Evolutionary conservation across 805 yeast genomes (phyloP), one percentile per base, ranked within the genome.

Genomic region (Teunomyces lycoperdinae): DNA sequence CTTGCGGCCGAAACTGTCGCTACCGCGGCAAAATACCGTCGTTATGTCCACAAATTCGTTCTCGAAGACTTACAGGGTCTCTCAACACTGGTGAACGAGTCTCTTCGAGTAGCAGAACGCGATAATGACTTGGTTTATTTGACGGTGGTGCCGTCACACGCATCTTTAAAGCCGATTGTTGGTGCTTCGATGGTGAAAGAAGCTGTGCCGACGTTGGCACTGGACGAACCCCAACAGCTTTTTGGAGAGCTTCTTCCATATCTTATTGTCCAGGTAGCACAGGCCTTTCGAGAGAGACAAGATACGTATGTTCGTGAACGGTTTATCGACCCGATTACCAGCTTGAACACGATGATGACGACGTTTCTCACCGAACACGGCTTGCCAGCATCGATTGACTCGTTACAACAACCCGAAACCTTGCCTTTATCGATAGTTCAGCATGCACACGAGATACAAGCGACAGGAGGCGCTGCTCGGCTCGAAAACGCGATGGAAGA

Each of bases 41-140:
- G 71, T 44, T 73, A 74, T 46, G 80, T 77, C 1, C 51, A 62
- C n/a, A 56, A 63, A 8, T 45, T 67, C 2, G 83, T 81, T 0
- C 52, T 75, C 5, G 78, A 75, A 5, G 89, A 85, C 57, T 63
- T 83, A 8, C 55, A 65, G 13, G 82, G 83, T 0, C 72, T 91
- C 14, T 53, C 62, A 1, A 61, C 63, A 3, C 72, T 74, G 2
- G 70, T 87, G 1, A 59, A 66, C 8, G 74, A 71, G 1, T 71
- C 76, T 1, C 58, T 84, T 8, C 65, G 71, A 13, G 70, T 77
- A 2, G 80, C 91, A 0, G 89, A 86, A 53, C 77, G 83, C 53
- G 97, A 90, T 54, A 90, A 90, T 60, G 91, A 89, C 58, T 70
- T 89, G 55, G 83, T 91, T 5, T 88, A 89, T 62, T 66, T 87